Evolutionary conservation across 1,284 basidiomycete genomes (phyloP).

Genomic region (Ustilago crameri): DNA sequence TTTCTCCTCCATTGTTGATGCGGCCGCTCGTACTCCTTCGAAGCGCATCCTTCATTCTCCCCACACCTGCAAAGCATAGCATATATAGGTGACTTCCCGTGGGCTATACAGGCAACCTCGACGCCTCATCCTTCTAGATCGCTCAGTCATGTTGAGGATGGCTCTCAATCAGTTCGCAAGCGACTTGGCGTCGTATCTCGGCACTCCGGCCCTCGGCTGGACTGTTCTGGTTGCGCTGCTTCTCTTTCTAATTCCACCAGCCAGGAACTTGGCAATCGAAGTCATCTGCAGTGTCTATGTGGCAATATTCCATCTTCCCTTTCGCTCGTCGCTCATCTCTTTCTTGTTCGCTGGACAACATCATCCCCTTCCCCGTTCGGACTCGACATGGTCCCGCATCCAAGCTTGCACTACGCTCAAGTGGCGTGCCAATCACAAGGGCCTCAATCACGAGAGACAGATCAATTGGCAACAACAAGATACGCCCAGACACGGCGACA

Average conservation of each 20-base stretch:
- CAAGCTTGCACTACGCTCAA: constrained; percentile 20
- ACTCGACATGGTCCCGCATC: constrained; percentile 23
- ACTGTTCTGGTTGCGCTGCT: constrained; percentile 10
- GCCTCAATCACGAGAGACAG: constrained; percentile 27
- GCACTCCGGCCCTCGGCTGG: constrained; percentile 3
- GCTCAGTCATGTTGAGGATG: neutral
- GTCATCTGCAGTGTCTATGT: constrained; percentile 24
- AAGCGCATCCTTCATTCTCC: too few relatives aligned
- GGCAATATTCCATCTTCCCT: constrained; percentile 24
- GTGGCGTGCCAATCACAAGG: constrained; percentile 5
- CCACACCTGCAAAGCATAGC: too few relatives aligned
- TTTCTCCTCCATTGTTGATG: too few relatives aligned
- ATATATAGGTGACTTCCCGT: too few relatives aligned
- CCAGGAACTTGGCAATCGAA: constrained; percentile 5
- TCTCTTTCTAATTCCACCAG: constrained; percentile 8
- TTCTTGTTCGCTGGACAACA: constrained; percentile 13
- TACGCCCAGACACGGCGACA: constrained; percentile 36
- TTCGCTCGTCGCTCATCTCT: constrained; percentile 17
- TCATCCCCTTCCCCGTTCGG: constrained; percentile 20
- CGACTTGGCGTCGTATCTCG: neutral
- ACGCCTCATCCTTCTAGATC: too few relatives aligned
- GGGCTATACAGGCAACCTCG: too few relatives aligned
- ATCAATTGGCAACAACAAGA: constrained; percentile 28
- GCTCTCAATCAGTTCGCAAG: neutral
- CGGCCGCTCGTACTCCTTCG: too few relatives aligned